These are phyloP conservation scores for Alternaria sp. DNA, from an alignment of 2,329 filamentous ascomycete species.

Conservation along the genomic window DNA sequence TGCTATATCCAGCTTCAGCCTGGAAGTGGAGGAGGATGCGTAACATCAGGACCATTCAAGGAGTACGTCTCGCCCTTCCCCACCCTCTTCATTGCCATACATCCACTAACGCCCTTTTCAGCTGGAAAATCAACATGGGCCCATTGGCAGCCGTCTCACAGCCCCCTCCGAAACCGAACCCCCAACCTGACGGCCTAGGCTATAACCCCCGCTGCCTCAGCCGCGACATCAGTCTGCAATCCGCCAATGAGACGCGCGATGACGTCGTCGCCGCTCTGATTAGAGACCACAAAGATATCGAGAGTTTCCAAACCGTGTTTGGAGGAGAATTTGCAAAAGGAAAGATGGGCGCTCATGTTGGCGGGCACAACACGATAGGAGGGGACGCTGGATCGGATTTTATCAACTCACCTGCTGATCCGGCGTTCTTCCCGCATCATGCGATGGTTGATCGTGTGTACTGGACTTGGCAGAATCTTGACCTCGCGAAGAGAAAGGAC, in stretches of 20 bases:
- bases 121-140: slow-evolving; percentile 55
- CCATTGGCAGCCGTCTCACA: slow-evolving; percentile 53
- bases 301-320: slow-evolving; percentile 49
- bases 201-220: slow-evolving; percentile 52
- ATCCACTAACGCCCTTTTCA: slow-evolving; percentile 7
- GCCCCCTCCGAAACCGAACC: slow-evolving; percentile 36
- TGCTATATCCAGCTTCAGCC: slow-evolving; percentile 53
- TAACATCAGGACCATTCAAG: slow-evolving; percentile 62
- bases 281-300: slow-evolving; percentile 34
- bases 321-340: slow-evolving; percentile 48
- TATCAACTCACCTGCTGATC: slow-evolving; percentile 2
- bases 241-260: slow-evolving; percentile 35
- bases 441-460: slow-evolving; percentile 58
- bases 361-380: slow-evolving; percentile 56
- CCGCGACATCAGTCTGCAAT: slow-evolving; percentile 46
- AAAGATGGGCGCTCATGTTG: slow-evolving; percentile 54
- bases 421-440: slow-evolving; percentile 49
- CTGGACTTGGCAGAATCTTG: slow-evolving; percentile 61
- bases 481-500: slow-evolving; percentile 49
- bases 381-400: slow-evolving; percentile 42
- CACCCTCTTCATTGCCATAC: not conserved
- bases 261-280: slow-evolving; percentile 34
- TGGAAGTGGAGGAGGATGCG: slow-evolving; percentile 65
- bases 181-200: slow-evolving; percentile 34
- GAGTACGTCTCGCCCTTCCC: slow-evolving; percentile 36